Evolutionary conservation across 352 stramenopile genomes (phyloP).

Genomic region (Pythium monospermum): DNA sequence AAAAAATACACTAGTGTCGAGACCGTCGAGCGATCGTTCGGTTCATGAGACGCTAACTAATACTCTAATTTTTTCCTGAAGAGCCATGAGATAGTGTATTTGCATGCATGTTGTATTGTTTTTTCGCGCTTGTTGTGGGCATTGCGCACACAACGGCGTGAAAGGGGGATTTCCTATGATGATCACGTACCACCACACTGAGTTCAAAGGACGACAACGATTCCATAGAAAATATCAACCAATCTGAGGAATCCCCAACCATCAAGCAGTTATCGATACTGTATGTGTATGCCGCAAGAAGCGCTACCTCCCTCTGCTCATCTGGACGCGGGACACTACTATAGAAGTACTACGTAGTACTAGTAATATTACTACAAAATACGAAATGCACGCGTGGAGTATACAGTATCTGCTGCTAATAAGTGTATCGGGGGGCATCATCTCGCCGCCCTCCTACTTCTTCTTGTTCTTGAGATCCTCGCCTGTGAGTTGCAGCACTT

Average conservation of each 20-base stretch:
- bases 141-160: too few species aligned
- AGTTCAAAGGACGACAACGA: slow-evolving; percentile 60
- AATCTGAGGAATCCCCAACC: slow-evolving; percentile 42
- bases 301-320: too few species aligned
- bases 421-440: not conserved
- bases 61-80: slow-evolving; percentile 89
- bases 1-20: slow-evolving; percentile 65
- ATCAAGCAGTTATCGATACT: not conserved
- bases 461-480: slow-evolving; percentile 51
- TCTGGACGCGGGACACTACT: not conserved
- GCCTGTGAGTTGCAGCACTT: slow-evolving; percentile 74
- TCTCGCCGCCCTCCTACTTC: slow-evolving; percentile 1
- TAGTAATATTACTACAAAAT: slow-evolving; percentile 14
- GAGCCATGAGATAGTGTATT: too few species aligned
- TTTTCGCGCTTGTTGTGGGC: too few species aligned
- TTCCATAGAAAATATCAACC: slow-evolving; percentile 66
- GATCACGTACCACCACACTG: slow-evolving; percentile 76
- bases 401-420: too few species aligned
- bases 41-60: slow-evolving; percentile 43
- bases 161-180: slow-evolving; percentile 54
- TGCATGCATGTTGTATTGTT: too few species aligned
- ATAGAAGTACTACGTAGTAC: not conserved
- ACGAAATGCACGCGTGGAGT: too few species aligned
- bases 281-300: not conserved
- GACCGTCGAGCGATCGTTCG: slow-evolving; percentile 20